These are phyloP conservation scores for Porphyrellus cyaneotinctus DNA, from an alignment of 768 basidiomycete species.

Conservation along the genomic window DNA sequence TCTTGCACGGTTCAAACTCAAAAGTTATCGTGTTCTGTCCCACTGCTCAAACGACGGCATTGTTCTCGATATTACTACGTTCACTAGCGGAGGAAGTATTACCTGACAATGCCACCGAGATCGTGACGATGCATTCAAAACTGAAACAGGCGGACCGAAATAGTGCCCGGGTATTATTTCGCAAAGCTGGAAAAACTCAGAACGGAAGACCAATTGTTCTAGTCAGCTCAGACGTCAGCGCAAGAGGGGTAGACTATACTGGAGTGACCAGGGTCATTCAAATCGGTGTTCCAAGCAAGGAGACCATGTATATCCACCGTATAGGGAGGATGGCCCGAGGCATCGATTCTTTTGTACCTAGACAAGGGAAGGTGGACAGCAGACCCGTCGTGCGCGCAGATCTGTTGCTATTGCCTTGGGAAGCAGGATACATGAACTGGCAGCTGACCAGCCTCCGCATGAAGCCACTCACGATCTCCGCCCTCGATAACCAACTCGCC, in stretches of 20 bases:
- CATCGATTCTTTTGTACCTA: constrained; percentile 41
- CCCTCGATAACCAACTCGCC: constrained; percentile 9
- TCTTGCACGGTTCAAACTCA: constrained; percentile 57
- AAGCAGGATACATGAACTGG: constrained; percentile 61
- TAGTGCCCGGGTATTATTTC: constrained; percentile 25
- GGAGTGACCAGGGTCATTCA: constrained; percentile 88
- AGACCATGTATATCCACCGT: constrained; percentile 81
- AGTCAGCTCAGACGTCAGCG: constrained; percentile 84
- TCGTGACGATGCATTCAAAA: constrained; percentile 85
- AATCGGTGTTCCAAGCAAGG: constrained; percentile 67
- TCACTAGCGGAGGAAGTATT: constrained; percentile 42
- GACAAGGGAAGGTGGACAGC: neutral
- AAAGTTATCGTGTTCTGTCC: constrained; percentile 83
- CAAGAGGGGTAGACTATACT: constrained; percentile 87
- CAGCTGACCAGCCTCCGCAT: constrained; percentile 67
- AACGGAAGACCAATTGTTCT: constrained; percentile 53
- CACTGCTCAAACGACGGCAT: constrained; percentile 80
- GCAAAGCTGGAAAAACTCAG: constrained; percentile 1
- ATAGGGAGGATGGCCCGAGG: constrained; percentile 83
- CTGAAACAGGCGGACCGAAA: constrained; percentile 30
- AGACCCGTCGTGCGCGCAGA: constrained; percentile 52
- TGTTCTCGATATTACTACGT: constrained; percentile 62
- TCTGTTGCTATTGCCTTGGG: constrained; percentile 76
- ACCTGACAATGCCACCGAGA: constrained; percentile 50
- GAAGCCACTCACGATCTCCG: constrained; percentile 43